Evolutionary conservation across 495 filamentous ascomycete species (phyloP).

Genomic region (Podospora bellae-mahoneyi): DNA sequence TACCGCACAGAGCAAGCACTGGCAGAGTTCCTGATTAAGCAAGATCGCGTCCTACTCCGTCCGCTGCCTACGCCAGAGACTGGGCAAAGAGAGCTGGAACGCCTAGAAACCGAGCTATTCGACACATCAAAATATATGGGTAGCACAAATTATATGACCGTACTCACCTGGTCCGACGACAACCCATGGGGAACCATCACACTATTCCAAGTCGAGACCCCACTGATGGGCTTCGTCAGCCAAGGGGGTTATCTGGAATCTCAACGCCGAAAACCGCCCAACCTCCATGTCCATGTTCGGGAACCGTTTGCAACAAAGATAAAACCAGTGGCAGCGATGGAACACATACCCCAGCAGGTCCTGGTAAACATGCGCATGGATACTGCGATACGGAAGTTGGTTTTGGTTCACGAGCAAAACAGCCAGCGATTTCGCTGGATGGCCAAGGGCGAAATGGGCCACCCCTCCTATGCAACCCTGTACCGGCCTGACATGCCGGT

Average conservation of each 20-base stretch:
- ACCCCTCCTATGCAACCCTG: not conserved
- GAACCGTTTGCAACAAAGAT: not conserved
- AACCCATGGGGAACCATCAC: conserved; percentile 16
- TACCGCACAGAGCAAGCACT: conserved; percentile 8
- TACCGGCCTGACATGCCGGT: not conserved
- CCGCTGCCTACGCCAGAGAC: not conserved
- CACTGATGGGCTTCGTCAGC: not conserved
- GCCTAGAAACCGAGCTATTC: conserved; percentile 22
- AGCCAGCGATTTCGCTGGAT: conserved; percentile 12
- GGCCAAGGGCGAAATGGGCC: not conserved
- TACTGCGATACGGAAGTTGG: conserved; percentile 12
- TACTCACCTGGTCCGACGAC: conserved; percentile 19
- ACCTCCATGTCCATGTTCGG: not conserved
- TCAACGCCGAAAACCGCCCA: not conserved
- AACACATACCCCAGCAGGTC: conserved; percentile 19
- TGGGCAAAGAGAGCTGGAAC: not conserved
- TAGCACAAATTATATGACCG: conserved; percentile 12
- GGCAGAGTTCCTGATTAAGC: not conserved
- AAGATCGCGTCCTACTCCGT: conserved; percentile 12
- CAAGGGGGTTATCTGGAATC: not conserved
- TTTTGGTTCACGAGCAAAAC: conserved; percentile 1
- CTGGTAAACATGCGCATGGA: conserved; percentile 17
- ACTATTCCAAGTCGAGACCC: conserved; percentile 16
- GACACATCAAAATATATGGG: conserved; percentile 20
- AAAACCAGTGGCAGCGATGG: conserved; percentile 19